A percentile compares a stretch with the other conserved stretches of the same genome.
These are phyloP conservation scores for Diaporthe vaccinii DNA, from an alignment of 2,329 filamentous ascomycete genomes.

Conservation along the genomic window DNA sequence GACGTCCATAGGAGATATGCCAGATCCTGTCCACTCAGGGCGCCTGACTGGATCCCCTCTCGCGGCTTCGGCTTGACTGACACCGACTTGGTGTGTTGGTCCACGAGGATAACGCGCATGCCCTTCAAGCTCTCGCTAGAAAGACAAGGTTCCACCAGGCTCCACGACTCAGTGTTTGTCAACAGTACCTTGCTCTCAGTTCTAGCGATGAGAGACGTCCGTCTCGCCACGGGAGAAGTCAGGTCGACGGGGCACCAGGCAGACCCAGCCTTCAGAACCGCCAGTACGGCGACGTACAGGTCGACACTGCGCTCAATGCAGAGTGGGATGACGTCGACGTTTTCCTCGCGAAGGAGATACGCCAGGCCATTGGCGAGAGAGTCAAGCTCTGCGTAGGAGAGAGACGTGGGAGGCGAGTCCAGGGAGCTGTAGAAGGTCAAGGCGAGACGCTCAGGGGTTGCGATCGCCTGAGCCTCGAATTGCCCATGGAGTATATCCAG, in stretches of 20 bases:
- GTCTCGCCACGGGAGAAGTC: conserved; percentile 53
- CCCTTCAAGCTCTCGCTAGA: conserved; percentile 47
- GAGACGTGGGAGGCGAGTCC: conserved; percentile 44
- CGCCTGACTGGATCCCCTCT: conserved; percentile 8
- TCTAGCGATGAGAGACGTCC: conserved; percentile 54
- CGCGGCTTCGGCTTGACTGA: conserved; percentile 33
- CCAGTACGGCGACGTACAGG: conserved; percentile 56
- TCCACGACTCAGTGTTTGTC: conserved; percentile 43
- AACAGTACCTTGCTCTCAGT: conserved; percentile 50
- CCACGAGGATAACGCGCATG: conserved; percentile 49
- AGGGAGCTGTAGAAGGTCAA: conserved; percentile 44
- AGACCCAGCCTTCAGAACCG: conserved; percentile 56
- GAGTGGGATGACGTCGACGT: conserved; percentile 50
- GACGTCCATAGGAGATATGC: conserved; percentile 52
- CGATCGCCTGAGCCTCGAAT: conserved; percentile 45
- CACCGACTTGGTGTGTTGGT: conserved; percentile 41
- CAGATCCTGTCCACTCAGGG: conserved; percentile 40
- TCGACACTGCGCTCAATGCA: conserved; percentile 55
- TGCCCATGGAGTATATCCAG: conserved; percentile 44
- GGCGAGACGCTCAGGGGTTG: conserved; percentile 42
- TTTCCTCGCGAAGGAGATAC: conserved; percentile 45
- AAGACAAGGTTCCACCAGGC: conserved; percentile 44
- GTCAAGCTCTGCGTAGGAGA: conserved; percentile 54
- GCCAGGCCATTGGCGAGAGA: conserved; percentile 51
- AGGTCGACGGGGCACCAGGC: conserved; percentile 58